phyloP scores from a whole-genome alignment of 441 rosid genomes.

The Populus trichocarpa region DNA sequence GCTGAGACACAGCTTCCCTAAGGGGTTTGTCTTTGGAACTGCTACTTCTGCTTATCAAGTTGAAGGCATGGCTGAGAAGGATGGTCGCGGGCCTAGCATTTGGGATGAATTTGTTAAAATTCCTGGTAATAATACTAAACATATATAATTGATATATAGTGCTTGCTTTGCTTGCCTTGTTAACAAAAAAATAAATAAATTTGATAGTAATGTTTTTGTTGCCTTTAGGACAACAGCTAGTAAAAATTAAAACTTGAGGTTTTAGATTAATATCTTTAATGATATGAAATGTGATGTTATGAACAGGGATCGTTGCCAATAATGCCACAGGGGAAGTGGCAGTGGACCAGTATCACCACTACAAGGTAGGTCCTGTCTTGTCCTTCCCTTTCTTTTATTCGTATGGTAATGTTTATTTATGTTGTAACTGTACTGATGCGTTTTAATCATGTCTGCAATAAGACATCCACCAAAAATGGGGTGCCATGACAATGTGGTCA shows the following conservation, averaged over 20 bases:
- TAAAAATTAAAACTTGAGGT: too few relatives aligned
- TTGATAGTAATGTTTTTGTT: not conserved
- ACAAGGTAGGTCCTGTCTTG: slow-evolving; percentile 42
- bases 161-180: not conserved
- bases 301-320: slow-evolving; percentile 62
- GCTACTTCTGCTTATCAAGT: slow-evolving; percentile 95
- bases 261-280: not conserved
- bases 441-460: too few relatives aligned
- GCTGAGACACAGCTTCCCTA: slow-evolving; percentile 63
- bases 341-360: slow-evolving; percentile 92
- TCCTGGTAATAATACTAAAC: slow-evolving; percentile 45
- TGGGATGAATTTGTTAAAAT: slow-evolving; percentile 81
- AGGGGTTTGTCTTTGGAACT: slow-evolving; percentile 76
- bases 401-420: too few relatives aligned
- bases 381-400: not conserved
- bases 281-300: not conserved
- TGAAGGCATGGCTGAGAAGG: slow-evolving; percentile 86
- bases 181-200: too few relatives aligned
- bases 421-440: too few relatives aligned
- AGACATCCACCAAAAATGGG: too few relatives aligned
- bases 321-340: slow-evolving; percentile 68
- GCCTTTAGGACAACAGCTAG: not conserved
- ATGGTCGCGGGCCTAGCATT: slow-evolving; percentile 98
- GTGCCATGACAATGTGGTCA: too few relatives aligned
- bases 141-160: not conserved